Evolutionary conservation across 2,329 filamentous ascomycete genomes (phyloP).

Genomic region (Xylariaceae sp.): DNA sequence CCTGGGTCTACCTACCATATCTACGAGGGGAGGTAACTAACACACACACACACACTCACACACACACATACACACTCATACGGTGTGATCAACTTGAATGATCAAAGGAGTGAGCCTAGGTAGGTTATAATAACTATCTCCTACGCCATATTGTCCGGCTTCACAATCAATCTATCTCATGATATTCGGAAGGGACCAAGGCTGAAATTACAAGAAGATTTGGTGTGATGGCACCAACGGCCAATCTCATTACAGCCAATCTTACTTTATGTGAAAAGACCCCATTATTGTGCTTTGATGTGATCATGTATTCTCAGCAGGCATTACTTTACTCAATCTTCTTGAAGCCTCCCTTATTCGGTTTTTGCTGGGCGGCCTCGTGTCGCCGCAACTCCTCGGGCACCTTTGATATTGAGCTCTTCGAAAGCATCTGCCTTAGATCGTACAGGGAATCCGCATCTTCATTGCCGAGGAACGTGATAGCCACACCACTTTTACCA

Average conservation of each 20-base stretch:
- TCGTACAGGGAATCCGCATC: slow-evolving; percentile 90
- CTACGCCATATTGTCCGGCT: too few relatives aligned
- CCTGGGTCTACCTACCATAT: too few relatives aligned
- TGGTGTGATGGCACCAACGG: neutral
- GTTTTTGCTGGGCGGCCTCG: slow-evolving; percentile 84
- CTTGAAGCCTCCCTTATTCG: slow-evolving; percentile 37
- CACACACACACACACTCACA: too few relatives aligned
- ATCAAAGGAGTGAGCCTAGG: too few relatives aligned
- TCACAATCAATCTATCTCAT: neutral
- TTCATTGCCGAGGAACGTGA: slow-evolving; percentile 90
- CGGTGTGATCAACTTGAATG: too few relatives aligned
- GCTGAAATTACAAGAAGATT: neutral
- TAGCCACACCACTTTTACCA: slow-evolving; percentile 91
- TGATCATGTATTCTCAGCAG: neutral
- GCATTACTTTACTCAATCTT: slow-evolving; percentile 25
- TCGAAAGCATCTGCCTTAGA: slow-evolving; percentile 89
- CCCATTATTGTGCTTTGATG: neutral
- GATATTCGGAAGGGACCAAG: neutral
- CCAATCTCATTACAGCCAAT: neutral
- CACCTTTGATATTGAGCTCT: slow-evolving; percentile 80
- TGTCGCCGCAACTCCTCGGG: slow-evolving; percentile 88
- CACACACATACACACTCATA: too few relatives aligned
- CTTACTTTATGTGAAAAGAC: neutral
- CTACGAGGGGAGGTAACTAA: too few relatives aligned
- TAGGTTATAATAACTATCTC: too few relatives aligned